phyloP scores from a whole-genome alignment of 2,329 filamentous ascomycete genomes.

The Cordyceps pruinosa region DNA sequence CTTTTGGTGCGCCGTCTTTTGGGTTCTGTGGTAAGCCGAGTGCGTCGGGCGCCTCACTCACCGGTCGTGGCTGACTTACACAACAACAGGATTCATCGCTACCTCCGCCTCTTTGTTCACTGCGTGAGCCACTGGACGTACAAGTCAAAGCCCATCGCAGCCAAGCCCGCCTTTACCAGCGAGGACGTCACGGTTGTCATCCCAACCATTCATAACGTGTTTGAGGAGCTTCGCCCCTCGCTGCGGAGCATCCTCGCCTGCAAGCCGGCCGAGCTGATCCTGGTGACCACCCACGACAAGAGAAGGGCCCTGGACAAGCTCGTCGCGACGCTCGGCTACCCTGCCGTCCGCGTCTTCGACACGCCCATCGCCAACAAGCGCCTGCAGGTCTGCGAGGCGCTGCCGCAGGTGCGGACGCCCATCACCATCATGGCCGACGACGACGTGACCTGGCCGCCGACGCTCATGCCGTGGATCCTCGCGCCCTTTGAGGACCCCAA shows the following conservation, averaged over 20 bases:
- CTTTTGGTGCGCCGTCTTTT: constrained; percentile 36
- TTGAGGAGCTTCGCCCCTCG: constrained; percentile 75
- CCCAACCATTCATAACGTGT: constrained; percentile 82
- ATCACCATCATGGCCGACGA: constrained; percentile 94
- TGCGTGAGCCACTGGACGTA: constrained; percentile 80
- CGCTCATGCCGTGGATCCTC: constrained; percentile 82
- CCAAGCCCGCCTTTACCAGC: constrained; percentile 70
- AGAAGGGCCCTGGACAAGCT: constrained; percentile 60
- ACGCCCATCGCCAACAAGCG: constrained; percentile 90
- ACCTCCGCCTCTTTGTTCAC: constrained; percentile 78
- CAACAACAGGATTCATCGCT: constrained; percentile 68
- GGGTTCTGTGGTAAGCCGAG: constrained; percentile 40
- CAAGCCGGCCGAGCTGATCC: constrained; percentile 63
- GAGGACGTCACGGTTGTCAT: constrained; percentile 91
- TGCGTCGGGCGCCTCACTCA: not conserved
- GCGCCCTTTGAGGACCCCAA: constrained; percentile 80
- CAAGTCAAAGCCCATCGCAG: constrained; percentile 74
- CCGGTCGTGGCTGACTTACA: constrained; percentile 15
- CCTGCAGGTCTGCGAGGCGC: constrained; percentile 83
- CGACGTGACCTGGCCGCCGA: constrained; percentile 86
- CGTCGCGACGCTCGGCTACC: constrained; percentile 50
- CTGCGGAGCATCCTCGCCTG: constrained; percentile 70
- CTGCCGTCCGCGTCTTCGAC: constrained; percentile 65
- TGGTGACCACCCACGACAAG: constrained; percentile 83
- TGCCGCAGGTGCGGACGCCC: constrained; percentile 73